Evolutionary conservation across 306 rosid genomes (phyloP).

Genomic region (Cyclanthera cordifolia): DNA sequence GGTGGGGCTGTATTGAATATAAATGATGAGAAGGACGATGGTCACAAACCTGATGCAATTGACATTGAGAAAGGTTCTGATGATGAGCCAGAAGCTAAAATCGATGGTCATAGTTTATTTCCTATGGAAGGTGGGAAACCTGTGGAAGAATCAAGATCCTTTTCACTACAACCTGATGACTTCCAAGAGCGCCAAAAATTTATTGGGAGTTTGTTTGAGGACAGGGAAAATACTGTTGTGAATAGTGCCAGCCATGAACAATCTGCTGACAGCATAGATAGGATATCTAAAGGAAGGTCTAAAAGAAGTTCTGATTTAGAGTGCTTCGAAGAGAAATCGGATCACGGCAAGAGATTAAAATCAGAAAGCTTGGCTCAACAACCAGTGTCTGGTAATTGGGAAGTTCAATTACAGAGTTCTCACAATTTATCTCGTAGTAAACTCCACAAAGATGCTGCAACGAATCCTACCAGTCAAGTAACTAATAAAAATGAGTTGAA

Average conservation of each 20-base stretch:
- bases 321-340: slow-evolving; percentile 38
- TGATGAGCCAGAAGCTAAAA: slow-evolving; percentile 39
- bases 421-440: slow-evolving; percentile 40
- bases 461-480: slow-evolving; percentile 32
- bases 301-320: slow-evolving; percentile 50
- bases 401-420: slow-evolving; percentile 32
- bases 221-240: slow-evolving; percentile 37
- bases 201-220: slow-evolving; percentile 62
- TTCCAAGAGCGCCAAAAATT: slow-evolving; percentile 43
- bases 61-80: slow-evolving; percentile 63
- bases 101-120: slow-evolving; percentile 18
- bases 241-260: slow-evolving; percentile 45
- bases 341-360: slow-evolving; percentile 48
- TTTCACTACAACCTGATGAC: slow-evolving; percentile 41
- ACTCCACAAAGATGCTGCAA: slow-evolving; percentile 37
- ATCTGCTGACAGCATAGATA: slow-evolving; percentile 67
- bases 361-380: slow-evolving; percentile 28
- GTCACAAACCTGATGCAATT: slow-evolving; percentile 45
- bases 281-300: slow-evolving; percentile 43
- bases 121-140: slow-evolving; percentile 25
- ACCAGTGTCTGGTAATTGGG: slow-evolving; percentile 37
- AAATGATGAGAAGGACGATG: slow-evolving; percentile 55
- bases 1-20: slow-evolving; percentile 35
- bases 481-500: slow-evolving; percentile 44
- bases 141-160: slow-evolving; percentile 29